A percentile compares a stretch with the other conserved stretches of the same genome.
Conservation (phyloP, 805 yeast species). For the Candida patagonica region DNA sequence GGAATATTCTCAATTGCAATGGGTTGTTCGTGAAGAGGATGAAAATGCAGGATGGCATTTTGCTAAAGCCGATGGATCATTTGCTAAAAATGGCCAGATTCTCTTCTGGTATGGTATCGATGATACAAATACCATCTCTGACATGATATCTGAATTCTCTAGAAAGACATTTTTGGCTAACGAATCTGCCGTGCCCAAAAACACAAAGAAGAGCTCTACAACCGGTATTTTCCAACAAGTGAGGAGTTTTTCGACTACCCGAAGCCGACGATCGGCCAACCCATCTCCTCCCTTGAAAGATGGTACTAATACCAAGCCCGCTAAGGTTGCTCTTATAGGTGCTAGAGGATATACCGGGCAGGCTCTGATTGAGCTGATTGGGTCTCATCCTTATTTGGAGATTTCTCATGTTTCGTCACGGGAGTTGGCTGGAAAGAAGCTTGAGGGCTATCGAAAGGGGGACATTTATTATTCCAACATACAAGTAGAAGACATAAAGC, state of each 20-base stretch:
- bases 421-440: slow-evolving; percentile 79
- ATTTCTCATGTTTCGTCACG: slow-evolving; percentile 92
- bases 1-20: slow-evolving; percentile 65
- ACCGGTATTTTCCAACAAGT: slow-evolving; percentile 18
- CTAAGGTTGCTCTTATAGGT: slow-evolving; percentile 89
- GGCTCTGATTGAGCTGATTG: slow-evolving; percentile 77
- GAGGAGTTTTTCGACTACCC: slow-evolving; percentile 20
- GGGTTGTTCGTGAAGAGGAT: slow-evolving; percentile 88
- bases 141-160: slow-evolving; percentile 49
- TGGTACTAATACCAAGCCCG: slow-evolving; percentile 50
- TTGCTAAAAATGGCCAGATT: slow-evolving; percentile 77
- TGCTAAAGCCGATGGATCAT: slow-evolving; percentile 88
- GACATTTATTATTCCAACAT: slow-evolving; percentile 76
- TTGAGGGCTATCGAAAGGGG: slow-evolving; percentile 78
- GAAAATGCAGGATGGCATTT: slow-evolving; percentile 88
- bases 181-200: slow-evolving; percentile 9
- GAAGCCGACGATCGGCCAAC: slow-evolving; percentile 29
- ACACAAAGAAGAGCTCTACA: slow-evolving; percentile 5
- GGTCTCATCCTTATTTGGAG: slow-evolving; percentile 80
- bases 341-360: slow-evolving; percentile 98
- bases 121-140: slow-evolving; percentile 50
- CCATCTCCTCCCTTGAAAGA: slow-evolving; percentile 65
- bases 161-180: slow-evolving; percentile 9
- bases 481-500: slow-evolving; percentile 75
- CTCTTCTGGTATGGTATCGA: slow-evolving; percentile 90